Evolutionary conservation across 148 eudicot genomes (phyloP).

Genomic region (Amaranthus palmeri): DNA sequence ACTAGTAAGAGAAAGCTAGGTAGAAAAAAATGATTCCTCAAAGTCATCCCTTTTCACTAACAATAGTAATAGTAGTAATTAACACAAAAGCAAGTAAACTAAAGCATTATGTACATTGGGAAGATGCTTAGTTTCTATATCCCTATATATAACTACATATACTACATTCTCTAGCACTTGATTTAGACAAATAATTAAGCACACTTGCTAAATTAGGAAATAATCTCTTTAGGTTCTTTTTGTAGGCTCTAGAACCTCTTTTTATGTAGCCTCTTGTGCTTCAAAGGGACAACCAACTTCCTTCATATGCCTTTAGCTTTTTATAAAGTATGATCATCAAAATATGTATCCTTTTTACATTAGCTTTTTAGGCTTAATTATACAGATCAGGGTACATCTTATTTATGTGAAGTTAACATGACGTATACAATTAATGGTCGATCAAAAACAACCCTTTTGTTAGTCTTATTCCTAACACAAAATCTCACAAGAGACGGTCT

Average conservation of each 20-base stretch:
- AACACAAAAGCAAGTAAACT: constrained; percentile 11
- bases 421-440: too few species aligned
- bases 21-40: constrained; percentile 14
- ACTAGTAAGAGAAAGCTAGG: constrained; percentile 5
- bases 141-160: not conserved
- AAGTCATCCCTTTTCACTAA: constrained; percentile 8
- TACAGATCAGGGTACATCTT: too few species aligned
- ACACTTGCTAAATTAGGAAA: constrained; percentile 13
- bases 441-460: too few species aligned
- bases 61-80: constrained; percentile 9
- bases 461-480: too few species aligned
- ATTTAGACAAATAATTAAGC: constrained; percentile 7
- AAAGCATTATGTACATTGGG: not conserved
- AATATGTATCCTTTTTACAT: constrained; percentile 10
- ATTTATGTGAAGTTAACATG: too few species aligned
- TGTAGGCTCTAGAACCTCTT: not conserved
- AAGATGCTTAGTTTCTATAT: constrained; percentile 18
- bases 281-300: constrained; percentile 21
- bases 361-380: not conserved
- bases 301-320: constrained; percentile 13
- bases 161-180: constrained; percentile 5
- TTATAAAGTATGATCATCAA: constrained; percentile 8
- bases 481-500: too few species aligned
- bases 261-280: not conserved
- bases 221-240: not conserved